These are phyloP conservation scores for Rhododendron kiyosumense DNA, from an alignment of 148 eudicot genomes.

Conservation along the genomic window DNA sequence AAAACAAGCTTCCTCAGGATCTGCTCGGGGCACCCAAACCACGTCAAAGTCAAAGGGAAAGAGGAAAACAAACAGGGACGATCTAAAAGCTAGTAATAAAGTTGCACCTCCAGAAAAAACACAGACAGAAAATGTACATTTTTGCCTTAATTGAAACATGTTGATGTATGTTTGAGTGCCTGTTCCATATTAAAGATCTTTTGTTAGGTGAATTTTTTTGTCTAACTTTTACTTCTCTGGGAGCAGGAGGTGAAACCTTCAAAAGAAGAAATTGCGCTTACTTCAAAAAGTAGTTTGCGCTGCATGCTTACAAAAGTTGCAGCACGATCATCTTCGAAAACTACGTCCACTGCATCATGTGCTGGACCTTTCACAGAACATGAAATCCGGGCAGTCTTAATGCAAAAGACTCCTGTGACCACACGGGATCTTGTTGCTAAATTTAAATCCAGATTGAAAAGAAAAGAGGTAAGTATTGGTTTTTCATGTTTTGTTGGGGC, in stretches of 20 bases:
- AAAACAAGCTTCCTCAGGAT: slow-evolving; percentile 45
- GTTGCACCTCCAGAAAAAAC: slow-evolving; percentile 62
- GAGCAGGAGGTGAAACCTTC: slow-evolving; percentile 58
- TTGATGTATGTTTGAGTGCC: not conserved
- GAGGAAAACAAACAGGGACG: slow-evolving; percentile 67
- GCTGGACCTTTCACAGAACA: slow-evolving; percentile 85
- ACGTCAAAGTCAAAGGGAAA: slow-evolving; percentile 88
- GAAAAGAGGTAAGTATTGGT: slow-evolving; percentile 50
- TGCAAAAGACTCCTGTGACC: slow-evolving; percentile 68
- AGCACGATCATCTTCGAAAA: slow-evolving; percentile 31
- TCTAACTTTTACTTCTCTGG: slow-evolving; percentile 11
- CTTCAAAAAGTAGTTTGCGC: slow-evolving; percentile 29
- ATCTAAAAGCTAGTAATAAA: slow-evolving; percentile 45
- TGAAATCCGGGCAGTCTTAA: slow-evolving; percentile 75
- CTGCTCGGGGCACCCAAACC: slow-evolving; percentile 63
- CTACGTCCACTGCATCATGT: slow-evolving; percentile 23
- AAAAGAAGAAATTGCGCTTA: slow-evolving; percentile 41
- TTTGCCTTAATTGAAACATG: not conserved
- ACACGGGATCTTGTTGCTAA: slow-evolving; percentile 78
- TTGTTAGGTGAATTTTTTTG: not conserved
- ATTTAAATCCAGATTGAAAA: slow-evolving; percentile 72
- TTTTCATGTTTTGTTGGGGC: not conserved
- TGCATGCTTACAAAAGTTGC: slow-evolving; percentile 31
- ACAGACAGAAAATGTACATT: slow-evolving; percentile 71
- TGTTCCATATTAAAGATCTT: not conserved